Evolutionary conservation across 306 rosid species (phyloP).

Genomic region (Malus sieversii): DNA sequence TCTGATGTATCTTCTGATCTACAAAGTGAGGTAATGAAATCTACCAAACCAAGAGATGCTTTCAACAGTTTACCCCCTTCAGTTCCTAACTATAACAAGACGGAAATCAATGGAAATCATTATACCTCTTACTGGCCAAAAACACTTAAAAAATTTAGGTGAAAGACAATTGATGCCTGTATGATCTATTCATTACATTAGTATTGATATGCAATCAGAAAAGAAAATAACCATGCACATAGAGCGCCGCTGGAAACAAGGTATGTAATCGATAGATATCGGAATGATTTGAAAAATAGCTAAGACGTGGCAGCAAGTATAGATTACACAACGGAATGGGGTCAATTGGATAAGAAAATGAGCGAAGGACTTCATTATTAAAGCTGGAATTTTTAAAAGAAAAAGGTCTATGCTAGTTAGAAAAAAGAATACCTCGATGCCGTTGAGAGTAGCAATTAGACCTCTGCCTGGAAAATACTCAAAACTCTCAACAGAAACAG

Average conservation of each 20-base stretch:
- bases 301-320: neutral
- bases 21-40: constrained; percentile 81
- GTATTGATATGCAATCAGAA: neutral
- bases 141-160: constrained; percentile 1
- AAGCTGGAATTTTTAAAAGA: neutral
- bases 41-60: constrained; percentile 94
- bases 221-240: neutral
- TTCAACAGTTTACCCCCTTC: constrained; percentile 47
- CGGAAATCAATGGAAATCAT: constrained; percentile 24
- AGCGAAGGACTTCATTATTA: neutral
- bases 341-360: neutral
- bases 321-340: neutral
- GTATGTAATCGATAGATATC: neutral
- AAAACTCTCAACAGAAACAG: constrained; percentile 82
- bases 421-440: constrained; percentile 49
- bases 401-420: neutral
- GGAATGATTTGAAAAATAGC: neutral
- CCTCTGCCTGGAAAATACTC: constrained; percentile 98
- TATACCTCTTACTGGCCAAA: constrained; percentile 13
- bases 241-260: neutral
- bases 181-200: neutral
- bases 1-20: constrained; percentile 56
- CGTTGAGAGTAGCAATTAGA: constrained; percentile 74
- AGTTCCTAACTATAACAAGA: constrained; percentile 58
- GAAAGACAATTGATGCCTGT: neutral